A percentile compares a stretch with the other conserved stretches of the same genome.
These are phyloP conservation scores for Penicillium silybi DNA, from an alignment of 495 filamentous ascomycete species.

Conservation along the genomic window DNA sequence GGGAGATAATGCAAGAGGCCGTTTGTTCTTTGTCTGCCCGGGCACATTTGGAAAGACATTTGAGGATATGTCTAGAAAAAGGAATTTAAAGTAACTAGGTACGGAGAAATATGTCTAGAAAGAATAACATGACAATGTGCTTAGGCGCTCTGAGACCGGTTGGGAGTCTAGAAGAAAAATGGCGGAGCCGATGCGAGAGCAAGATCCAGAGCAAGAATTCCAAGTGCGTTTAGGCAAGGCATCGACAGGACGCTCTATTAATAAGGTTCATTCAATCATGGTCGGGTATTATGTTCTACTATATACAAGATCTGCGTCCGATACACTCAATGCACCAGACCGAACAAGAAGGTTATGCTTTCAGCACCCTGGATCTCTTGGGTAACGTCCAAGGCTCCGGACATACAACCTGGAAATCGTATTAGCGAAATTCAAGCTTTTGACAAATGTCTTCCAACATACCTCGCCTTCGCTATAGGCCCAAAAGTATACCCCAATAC, in stretches of 20 bases:
- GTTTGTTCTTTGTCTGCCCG: no score
- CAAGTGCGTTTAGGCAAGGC: neutral
- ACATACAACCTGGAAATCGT: constrained; percentile 45
- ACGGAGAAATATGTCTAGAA: no score
- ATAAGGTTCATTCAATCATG: neutral
- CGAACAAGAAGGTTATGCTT: constrained; percentile 24
- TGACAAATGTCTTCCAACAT: constrained; percentile 20
- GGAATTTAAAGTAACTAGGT: no score
- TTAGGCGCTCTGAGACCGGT: no score
- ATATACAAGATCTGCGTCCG: constrained; percentile 19
- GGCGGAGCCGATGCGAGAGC: no score
- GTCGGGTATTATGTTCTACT: constrained; percentile 8
- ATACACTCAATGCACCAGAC: constrained; percentile 9
- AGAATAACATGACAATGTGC: no score
- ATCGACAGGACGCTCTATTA: neutral
- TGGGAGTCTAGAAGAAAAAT: no score
- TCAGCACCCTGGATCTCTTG: constrained; percentile 25
- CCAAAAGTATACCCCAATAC: constrained; percentile 89
- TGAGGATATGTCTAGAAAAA: no score
- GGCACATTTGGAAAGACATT: no score
- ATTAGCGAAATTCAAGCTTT: constrained; percentile 11
- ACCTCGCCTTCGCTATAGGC: constrained; percentile 97
- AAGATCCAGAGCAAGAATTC: no score
- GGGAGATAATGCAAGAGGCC: no score
- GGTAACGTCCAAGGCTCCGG: constrained; percentile 56